Percentiles rank a stretch among this genome's conserved stretches.
Conservation (phyloP, 208 protist species). For the Phytomonas francai region DNA sequence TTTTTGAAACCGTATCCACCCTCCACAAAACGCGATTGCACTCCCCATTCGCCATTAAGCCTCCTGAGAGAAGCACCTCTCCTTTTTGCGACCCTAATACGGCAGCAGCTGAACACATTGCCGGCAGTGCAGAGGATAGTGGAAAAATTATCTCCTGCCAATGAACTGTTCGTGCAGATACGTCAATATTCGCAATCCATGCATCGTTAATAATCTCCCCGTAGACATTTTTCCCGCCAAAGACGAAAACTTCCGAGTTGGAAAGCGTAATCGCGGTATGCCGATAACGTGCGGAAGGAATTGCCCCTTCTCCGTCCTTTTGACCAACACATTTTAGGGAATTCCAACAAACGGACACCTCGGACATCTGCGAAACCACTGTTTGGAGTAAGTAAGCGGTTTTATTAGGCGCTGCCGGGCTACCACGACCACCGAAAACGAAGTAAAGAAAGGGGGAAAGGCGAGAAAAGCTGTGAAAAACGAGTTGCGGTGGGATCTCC, state of each 20-base stretch:
- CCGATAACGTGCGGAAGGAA: constrained; percentile 26
- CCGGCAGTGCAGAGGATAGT: constrained; percentile 15
- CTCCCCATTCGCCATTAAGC: constrained; percentile 7
- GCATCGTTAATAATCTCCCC: constrained; percentile 21
- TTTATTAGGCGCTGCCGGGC: constrained; percentile 34
- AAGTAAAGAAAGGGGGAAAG: constrained; percentile 40
- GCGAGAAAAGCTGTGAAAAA: constrained; percentile 69
- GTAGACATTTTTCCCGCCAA: constrained; percentile 35
- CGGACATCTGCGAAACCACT: constrained; percentile 1
- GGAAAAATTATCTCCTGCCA: constrained; percentile 14
- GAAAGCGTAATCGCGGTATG: constrained; percentile 24
- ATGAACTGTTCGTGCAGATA: constrained; percentile 9
- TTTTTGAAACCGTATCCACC: constrained; percentile 7
- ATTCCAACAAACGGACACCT: constrained; percentile 17
- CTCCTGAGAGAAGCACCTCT: constrained; percentile 17
- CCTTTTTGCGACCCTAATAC: constrained; percentile 9
- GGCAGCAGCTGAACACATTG: constrained; percentile 42
- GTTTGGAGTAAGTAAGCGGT: constrained; percentile 38
- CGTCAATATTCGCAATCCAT: constrained; percentile 26
- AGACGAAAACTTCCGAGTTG: constrained; percentile 25
- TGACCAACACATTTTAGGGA: neutral
- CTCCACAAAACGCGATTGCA: constrained; percentile 16
- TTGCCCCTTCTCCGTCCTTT: neutral
- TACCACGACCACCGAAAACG: constrained; percentile 78
- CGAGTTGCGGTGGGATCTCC: constrained; percentile 25